Evolutionary conservation across 2,329 filamentous ascomycete genomes (phyloP).

Genomic region (Teratosphaeria destructans): DNA sequence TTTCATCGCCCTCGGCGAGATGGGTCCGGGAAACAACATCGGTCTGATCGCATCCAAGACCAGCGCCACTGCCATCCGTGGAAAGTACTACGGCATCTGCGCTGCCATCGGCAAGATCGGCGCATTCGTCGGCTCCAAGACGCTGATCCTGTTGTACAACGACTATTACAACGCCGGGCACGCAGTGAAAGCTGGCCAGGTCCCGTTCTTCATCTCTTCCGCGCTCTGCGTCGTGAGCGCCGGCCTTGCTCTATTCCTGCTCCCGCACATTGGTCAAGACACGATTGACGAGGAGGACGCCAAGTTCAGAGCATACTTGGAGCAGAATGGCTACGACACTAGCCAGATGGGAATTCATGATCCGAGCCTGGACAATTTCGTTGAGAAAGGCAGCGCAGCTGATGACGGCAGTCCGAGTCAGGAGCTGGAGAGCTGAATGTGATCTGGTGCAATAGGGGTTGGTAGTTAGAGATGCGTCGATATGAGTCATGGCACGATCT

Average conservation of each 20-base stretch:
- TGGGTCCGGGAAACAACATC: slow-evolving; percentile 87
- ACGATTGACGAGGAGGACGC: slow-evolving; percentile 71
- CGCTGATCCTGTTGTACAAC: slow-evolving; percentile 6
- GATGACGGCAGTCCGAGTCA: not conserved
- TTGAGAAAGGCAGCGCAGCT: not conserved
- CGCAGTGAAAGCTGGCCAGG: slow-evolving; percentile 53
- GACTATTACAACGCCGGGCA: slow-evolving; percentile 33
- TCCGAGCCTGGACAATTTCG: not conserved
- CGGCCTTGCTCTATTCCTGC: slow-evolving; percentile 47
- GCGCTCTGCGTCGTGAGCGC: slow-evolving; percentile 67
- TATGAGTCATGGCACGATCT: no score
- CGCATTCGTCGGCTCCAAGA: slow-evolving; percentile 66
- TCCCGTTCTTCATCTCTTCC: slow-evolving; percentile 78
- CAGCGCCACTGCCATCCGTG: slow-evolving; percentile 60
- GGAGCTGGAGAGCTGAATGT: not conserved
- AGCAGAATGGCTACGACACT: slow-evolving; percentile 64
- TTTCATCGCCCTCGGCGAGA: slow-evolving; percentile 65
- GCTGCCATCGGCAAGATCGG: slow-evolving; percentile 61
- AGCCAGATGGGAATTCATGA: slow-evolving; percentile 16
- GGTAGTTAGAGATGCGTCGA: no score
- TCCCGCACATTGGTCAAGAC: slow-evolving; percentile 67
- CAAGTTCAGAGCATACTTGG: slow-evolving; percentile 64
- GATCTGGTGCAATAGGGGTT: no score
- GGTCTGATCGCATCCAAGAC: slow-evolving; percentile 80
- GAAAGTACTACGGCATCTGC: slow-evolving; percentile 61